Base-by-base conservation (phyloP, 2,329 filamentous ascomycete genomes). In the Mollisiaceae sp. region DNA sequence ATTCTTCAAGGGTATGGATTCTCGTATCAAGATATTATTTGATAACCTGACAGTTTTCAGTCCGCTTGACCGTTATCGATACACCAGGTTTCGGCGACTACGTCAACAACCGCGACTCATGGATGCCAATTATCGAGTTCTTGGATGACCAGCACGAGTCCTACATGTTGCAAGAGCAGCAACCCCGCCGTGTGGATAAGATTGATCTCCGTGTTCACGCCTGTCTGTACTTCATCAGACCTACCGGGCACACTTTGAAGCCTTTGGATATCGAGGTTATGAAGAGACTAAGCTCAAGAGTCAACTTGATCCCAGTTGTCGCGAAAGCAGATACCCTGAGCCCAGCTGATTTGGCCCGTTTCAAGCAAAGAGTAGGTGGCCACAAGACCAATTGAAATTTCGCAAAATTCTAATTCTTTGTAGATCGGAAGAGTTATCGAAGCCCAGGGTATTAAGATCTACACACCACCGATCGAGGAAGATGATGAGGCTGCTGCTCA, bases 51-150 rank as follows among this genome's bases (percentile, higher is more conserved):
- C 66, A 68, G 45, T 68, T 67, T 68, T 62, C 77, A 98, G 95
- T 99, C 79, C 95, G 95, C 79, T 84, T 99, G 78, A 99, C 95
- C 71, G 95, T 99, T 77, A 99, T 99, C 79, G 95, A 99, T 80
- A 99, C 95, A 70, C 95, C 95, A 76, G 95, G 95, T 75, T 99
- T 99, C 78, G 95, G 95, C 81, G 95, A 99, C 87, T 99, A 99
- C 79, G 95, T 99, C 80, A 99, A 99, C 91, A 99, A 99, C 88
- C 92, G 94, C 78, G 95, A 99, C 82, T 98, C 95, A 70, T 99
- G 95, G 95, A 96, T 97, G 87, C 95, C 95, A 79, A 98, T 99
- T 79, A 98, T 99, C 81, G 95, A 99, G 82, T 99, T 99, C 85
- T 87, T 99, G 76, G 95, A 99, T 82, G 95, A 99, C 83, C 95